phyloP scores from a whole-genome alignment of 2,329 filamentous ascomycete species.

The Neoascochyta sp. region DNA sequence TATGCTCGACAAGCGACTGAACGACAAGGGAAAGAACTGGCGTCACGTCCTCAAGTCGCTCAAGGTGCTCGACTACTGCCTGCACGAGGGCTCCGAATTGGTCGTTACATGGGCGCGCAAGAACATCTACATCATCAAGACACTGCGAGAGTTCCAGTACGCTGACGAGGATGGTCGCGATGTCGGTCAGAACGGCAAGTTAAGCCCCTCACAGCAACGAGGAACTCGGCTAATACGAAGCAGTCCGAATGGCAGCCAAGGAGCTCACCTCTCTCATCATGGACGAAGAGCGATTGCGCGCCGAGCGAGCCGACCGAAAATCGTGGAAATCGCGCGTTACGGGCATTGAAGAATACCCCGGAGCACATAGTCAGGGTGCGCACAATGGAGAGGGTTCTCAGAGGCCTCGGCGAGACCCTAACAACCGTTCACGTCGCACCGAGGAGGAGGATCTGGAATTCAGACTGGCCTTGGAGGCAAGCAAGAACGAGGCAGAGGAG shows the following conservation, averaged over 20 bases:
- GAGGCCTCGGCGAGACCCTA: conserved; percentile 39
- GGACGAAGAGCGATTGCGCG: conserved; percentile 88
- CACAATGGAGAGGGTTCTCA: conserved; percentile 38
- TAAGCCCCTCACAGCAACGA: background rate
- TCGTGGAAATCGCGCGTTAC: conserved; percentile 96
- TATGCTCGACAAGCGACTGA: conserved; percentile 97
- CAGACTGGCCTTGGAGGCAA: conserved; percentile 85
- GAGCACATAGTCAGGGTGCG: conserved; percentile 27
- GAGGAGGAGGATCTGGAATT: conserved; percentile 85
- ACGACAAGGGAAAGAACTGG: conserved; percentile 99
- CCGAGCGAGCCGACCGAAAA: conserved; percentile 85
- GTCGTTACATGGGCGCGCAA: conserved; percentile 97
- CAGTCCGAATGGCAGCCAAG: conserved; percentile 93
- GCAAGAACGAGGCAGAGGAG: conserved; percentile 91
- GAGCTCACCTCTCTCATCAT: conserved; percentile 88
- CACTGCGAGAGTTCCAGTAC: conserved; percentile 92
- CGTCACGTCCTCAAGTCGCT: conserved; percentile 95
- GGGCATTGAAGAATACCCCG: conserved; percentile 78
- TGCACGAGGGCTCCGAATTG: conserved; percentile 94
- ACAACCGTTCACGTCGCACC: conserved; percentile 41
- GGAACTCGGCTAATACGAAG: conserved; percentile 12
- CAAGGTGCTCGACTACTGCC: conserved; percentile 95
- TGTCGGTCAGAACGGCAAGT: conserved; percentile 90
- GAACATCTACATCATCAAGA: conserved; percentile 99
- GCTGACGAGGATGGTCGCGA: conserved; percentile 93